phyloP scores from a whole-genome alignment of 2,329 filamentous ascomycete genomes.

The Colletotrichum eleusines region DNA sequence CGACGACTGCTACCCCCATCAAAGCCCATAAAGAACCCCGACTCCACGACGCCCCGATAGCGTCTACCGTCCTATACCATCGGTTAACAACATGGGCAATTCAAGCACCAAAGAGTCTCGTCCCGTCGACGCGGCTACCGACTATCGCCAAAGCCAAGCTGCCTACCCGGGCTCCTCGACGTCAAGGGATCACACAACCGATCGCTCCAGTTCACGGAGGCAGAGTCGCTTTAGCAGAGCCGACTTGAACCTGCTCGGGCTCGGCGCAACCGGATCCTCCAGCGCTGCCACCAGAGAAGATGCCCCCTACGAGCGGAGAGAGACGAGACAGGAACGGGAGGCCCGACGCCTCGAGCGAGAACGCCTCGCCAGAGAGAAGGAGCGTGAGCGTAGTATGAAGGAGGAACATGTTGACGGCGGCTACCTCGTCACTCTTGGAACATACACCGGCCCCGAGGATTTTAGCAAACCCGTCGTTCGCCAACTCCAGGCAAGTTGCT shows the following conservation, averaged over 20 bases:
- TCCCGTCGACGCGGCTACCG: slow-evolving; percentile 37
- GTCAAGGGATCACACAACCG: slow-evolving; percentile 18
- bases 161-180: slow-evolving; percentile 28
- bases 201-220: slow-evolving; percentile 34
- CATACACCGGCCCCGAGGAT: slow-evolving; percentile 92
- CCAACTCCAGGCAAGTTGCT: slow-evolving; percentile 80
- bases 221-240: slow-evolving; percentile 52
- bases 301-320: slow-evolving; percentile 73
- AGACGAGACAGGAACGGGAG: slow-evolving; percentile 93
- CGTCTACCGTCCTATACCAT: background rate
- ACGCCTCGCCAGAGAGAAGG: slow-evolving; percentile 78
- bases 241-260: slow-evolving; percentile 61
- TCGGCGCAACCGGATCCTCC: slow-evolving; percentile 53
- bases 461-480: slow-evolving; percentile 91
- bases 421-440: slow-evolving; percentile 92
- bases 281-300: slow-evolving; percentile 55
- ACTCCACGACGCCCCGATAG: background rate
- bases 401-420: slow-evolving; percentile 96
- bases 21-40: background rate
- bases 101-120: slow-evolving; percentile 56
- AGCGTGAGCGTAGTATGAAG: slow-evolving; percentile 88
- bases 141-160: slow-evolving; percentile 36
- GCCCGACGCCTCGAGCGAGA: slow-evolving; percentile 88
- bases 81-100: slow-evolving; percentile 52
- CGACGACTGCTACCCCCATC: background rate